Evolutionary conservation across 2,329 filamentous ascomycete species (phyloP).

Genomic region (Xylariaceae sp.): DNA sequence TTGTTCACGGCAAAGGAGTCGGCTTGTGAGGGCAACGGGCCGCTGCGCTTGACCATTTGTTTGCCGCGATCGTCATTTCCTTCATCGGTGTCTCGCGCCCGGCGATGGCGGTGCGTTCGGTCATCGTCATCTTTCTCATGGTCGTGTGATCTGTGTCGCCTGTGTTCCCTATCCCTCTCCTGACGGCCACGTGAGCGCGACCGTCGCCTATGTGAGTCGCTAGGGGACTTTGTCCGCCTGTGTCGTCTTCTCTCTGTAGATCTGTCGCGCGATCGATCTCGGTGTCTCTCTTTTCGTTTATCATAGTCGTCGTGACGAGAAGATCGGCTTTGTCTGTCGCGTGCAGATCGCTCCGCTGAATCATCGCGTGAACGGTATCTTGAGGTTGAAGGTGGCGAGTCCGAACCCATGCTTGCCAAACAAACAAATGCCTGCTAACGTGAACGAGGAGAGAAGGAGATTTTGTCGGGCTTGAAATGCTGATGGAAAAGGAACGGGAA

Average conservation of each 20-base stretch:
- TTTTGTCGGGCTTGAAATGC: constrained; percentile 1
- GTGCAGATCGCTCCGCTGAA: constrained; percentile 18
- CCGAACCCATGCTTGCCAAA: constrained; percentile 10
- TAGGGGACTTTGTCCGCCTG: constrained; percentile 27
- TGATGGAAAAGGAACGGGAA: too few relatives aligned
- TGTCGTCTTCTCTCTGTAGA: constrained; percentile 19
- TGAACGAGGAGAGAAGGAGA: too few relatives aligned
- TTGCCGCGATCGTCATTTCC: constrained; percentile 22
- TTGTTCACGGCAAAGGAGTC: constrained; percentile 53
- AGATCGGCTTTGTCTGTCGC: constrained; percentile 16
- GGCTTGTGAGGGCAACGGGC: constrained; percentile 55
- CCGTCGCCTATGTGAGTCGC: constrained; percentile 20
- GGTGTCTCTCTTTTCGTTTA: constrained; percentile 11
- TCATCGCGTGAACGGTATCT: constrained; percentile 9
- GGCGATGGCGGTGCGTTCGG: constrained; percentile 20
- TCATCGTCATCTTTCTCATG: constrained; percentile 25
- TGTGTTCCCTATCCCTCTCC: constrained; percentile 22
- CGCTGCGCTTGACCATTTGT: constrained; percentile 34
- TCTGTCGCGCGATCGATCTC: constrained; percentile 19
- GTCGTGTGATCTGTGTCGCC: constrained; percentile 27
- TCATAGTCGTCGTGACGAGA: constrained; percentile 17
- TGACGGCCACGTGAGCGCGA: constrained; percentile 31
- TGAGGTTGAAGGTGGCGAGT: constrained; percentile 6
- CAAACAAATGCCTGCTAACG: too few relatives aligned
- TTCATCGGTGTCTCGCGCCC: constrained; percentile 17